Base-by-base conservation (phyloP, 257 asterid species). In the Nicotiana otophora region DNA sequence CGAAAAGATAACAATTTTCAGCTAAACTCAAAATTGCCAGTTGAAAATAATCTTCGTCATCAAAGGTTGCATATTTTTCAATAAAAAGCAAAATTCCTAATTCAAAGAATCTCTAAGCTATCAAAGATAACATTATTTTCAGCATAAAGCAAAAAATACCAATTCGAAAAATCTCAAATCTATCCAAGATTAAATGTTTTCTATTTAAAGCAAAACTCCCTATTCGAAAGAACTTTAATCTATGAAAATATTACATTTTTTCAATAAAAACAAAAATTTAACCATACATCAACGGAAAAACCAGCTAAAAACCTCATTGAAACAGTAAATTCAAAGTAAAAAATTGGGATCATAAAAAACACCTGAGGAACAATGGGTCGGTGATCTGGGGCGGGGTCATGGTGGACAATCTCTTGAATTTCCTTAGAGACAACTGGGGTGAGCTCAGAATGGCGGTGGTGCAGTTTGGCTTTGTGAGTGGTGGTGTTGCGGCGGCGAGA, bases 351-450 rank as follows among this genome's bases (percentile, higher is more conserved):
- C 62, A 48, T 28, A 6, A 3, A 65, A 46, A 33, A 15, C 81
- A 87, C 97, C 97, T 84, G 95, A 86, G 91, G 87, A 7, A 81
- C 85, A 64, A 86, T 26, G 16, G 90, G 88, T 58, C 98, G 96
- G 69, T 91, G 98, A 83, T 93, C 92, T 28, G 93, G 90, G 80
- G 93, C 91, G 16, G 93, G 68, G 26, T 86, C 94, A 75, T 84
- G 91, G 53, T 84, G 91, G 20, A 84, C 87, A 86, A 89, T 91
- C 91, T 92, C 98, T 84, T 87, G 91, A 57, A 95, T 93, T 82
- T 94, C 98, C 85, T 94, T 96, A 34, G 96, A 88, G 17, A 89
- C 91, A 33, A 90, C 96, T 0, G 97, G 97, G 76, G 93, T 88
- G 65, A 78, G 80, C 60, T 91, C 97, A 5, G 82, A 57, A 26